Percentiles rank a stretch among this genome's conserved stretches.
Conservation (phyloP, 805 yeast genomes). For the Candida yuanshanica region DNA sequence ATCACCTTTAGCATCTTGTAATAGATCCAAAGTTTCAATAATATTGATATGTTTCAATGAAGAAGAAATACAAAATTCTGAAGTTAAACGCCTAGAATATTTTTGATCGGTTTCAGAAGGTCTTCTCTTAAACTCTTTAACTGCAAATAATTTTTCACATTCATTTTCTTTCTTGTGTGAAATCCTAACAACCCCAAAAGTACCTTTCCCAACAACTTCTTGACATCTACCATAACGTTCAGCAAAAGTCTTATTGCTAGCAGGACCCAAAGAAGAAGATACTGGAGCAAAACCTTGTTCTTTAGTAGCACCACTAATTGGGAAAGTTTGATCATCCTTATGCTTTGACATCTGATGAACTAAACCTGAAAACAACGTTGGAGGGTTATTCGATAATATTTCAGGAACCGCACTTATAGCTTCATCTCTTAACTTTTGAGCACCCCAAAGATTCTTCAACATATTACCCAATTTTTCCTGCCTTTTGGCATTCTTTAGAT, state of each 20-base stretch:
- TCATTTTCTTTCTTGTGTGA: slow-evolving; percentile 58
- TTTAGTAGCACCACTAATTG: slow-evolving; percentile 31
- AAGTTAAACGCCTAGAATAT: slow-evolving; percentile 67
- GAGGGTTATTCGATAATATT: slow-evolving; percentile 52
- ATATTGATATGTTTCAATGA: slow-evolving; percentile 72
- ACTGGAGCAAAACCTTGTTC: slow-evolving; percentile 8
- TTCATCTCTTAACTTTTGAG: slow-evolving; percentile 61
- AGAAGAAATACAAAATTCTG: slow-evolving; percentile 82
- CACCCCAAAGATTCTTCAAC: slow-evolving; percentile 73
- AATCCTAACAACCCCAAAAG: slow-evolving; percentile 89
- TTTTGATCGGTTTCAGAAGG: slow-evolving; percentile 58
- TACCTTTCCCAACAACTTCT: slow-evolving; percentile 89
- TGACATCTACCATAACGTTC: slow-evolving; percentile 93
- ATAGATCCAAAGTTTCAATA: slow-evolving; percentile 70
- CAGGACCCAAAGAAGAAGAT: background rate
- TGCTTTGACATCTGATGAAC: slow-evolving; percentile 50
- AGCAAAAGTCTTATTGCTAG: slow-evolving; percentile 50
- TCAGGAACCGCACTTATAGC: slow-evolving; percentile 74
- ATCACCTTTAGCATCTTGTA: slow-evolving; percentile 67
- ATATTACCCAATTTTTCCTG: slow-evolving; percentile 72
- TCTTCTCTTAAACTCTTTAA: slow-evolving; percentile 72
- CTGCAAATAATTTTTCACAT: slow-evolving; percentile 57
- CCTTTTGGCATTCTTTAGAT: slow-evolving; percentile 65
- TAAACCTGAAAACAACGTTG: slow-evolving; percentile 64
- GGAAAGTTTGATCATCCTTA: slow-evolving; percentile 33